Base-by-base conservation (phyloP, 2,329 filamentous ascomycete species). In the Pseudopithomyces maydicus region DNA sequence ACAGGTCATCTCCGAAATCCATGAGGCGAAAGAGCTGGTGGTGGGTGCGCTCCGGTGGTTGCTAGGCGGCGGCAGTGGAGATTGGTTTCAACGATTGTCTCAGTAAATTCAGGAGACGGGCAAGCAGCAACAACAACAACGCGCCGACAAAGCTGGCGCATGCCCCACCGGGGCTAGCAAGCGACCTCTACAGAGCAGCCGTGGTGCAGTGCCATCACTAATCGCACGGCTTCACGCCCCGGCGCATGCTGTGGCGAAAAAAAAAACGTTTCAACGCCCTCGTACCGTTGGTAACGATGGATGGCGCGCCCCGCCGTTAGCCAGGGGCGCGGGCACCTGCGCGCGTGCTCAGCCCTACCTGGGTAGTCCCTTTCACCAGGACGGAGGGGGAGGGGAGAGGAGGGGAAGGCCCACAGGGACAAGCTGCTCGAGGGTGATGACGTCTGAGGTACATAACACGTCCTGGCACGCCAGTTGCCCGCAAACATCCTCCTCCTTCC, bases 61-160 rank as follows among this genome's bases (percentile, higher is more conserved):
- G 54, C 52, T 49, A 58, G 70, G 70, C 63, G 66, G 59, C 57
- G 59, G 55, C 55, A 54, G 56, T 33, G 44, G 58, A 64, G 63
- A 62, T 61, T 63, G 64, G 61, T 70, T 66, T 67, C 68, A 69
- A 67, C 70, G 61, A 56, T 52, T 33, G 42, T 45, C 41, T 41
- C 47, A 54, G 53, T 46, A 45, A 59, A 58, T 61, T 63, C 56
- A 64, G 60, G 49, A 55, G 56, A 57, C 53, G 49, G 46, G 45
- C 56, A 8, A 4, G 26, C 5, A 29, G 26, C 26, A 47, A 52
- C 56, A 35, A 45, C 53, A 62, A 66, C 54, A 59, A 60, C 58
- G 58, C 55, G 57, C 15, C 17, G 8, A n/a, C 8, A 15, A 17
- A 50, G 47, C 46, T 26, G 17, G n/a, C 19, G 32, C 32, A 50